Percentiles rank a stretch among this genome's conserved stretches.
These are phyloP conservation scores for Colletotrichum sansevieriae DNA, from an alignment of 2,329 filamentous ascomycete genomes.

Conservation along the genomic window DNA sequence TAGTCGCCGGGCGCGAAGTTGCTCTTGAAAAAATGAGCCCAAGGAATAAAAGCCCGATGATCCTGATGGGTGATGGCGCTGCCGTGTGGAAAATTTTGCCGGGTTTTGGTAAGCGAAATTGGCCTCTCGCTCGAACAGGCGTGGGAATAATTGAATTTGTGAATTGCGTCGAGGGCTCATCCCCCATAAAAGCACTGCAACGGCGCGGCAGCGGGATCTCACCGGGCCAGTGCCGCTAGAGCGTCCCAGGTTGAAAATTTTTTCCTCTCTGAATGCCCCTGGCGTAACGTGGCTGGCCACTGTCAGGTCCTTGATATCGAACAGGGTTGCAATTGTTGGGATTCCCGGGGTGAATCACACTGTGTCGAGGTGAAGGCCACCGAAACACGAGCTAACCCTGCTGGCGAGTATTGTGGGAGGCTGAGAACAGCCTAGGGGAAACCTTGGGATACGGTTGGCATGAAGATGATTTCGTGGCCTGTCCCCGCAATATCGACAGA, in stretches of 20 bases:
- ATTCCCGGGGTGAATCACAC: constrained; percentile 37
- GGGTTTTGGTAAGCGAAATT: constrained; percentile 39
- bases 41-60: constrained; percentile 17
- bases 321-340: constrained; percentile 35
- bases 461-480: constrained; percentile 25
- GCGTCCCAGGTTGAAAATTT: constrained; percentile 37
- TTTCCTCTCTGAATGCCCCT: constrained; percentile 21
- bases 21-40: constrained; percentile 11
- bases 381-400: constrained; percentile 29
- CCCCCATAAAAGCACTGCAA: constrained; percentile 26
- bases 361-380: constrained; percentile 36
- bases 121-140: constrained; percentile 32
- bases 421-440: constrained; percentile 6
- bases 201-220: constrained; percentile 24
- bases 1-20: constrained; percentile 34
- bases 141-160: constrained; percentile 29
- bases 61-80: constrained; percentile 29
- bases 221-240: constrained; percentile 31
- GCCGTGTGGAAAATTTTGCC: constrained; percentile 37
- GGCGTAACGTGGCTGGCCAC: constrained; percentile 37
- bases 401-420: constrained; percentile 4
- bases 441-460: constrained; percentile 24
- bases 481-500: constrained; percentile 16
- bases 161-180: constrained; percentile 19
- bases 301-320: constrained; percentile 31